Percentiles rank a stretch among this genome's conserved stretches.
Evolutionary conservation across 805 yeast species (phyloP).

Genomic region (Wickerhamomyces rabaulensis): DNA sequence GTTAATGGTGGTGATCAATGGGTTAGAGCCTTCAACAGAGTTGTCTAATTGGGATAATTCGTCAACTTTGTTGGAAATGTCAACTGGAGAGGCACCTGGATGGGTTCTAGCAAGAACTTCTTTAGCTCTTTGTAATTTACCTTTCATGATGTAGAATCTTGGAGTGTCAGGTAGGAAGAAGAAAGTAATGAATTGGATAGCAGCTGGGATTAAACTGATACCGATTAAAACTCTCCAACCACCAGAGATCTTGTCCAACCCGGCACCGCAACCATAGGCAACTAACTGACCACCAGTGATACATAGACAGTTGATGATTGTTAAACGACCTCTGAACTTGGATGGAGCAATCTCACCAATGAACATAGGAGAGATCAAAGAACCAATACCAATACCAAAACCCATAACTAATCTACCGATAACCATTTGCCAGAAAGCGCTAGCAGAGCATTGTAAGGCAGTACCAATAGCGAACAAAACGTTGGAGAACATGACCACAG

Average conservation of each 20-base stretch:
- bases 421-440: constrained; percentile 85
- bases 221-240: constrained; percentile 97
- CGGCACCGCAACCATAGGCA: constrained; percentile 93
- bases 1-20: constrained; percentile 48
- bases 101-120: constrained; percentile 62
- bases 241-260: constrained; percentile 62
- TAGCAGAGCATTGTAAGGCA: constrained; percentile 74
- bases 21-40: constrained; percentile 41
- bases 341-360: constrained; percentile 91
- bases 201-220: constrained; percentile 82
- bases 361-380: constrained; percentile 90
- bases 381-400: constrained; percentile 93
- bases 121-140: constrained; percentile 59
- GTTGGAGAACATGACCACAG: constrained; percentile 79
- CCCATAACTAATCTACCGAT: constrained; percentile 92
- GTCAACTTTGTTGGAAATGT: constrained; percentile 61
- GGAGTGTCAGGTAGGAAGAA: constrained; percentile 94
- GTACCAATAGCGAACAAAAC: constrained; percentile 81
- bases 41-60: constrained; percentile 52
- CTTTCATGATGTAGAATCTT: constrained; percentile 74
- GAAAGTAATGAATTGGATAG: constrained; percentile 68
- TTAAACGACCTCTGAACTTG: constrained; percentile 84
- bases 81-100: constrained; percentile 54
- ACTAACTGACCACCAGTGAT: constrained; percentile 93
- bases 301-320: constrained; percentile 81